Evolutionary conservation across 768 basidiomycete species (phyloP).

Genomic region (Kondoa subrosea): DNA sequence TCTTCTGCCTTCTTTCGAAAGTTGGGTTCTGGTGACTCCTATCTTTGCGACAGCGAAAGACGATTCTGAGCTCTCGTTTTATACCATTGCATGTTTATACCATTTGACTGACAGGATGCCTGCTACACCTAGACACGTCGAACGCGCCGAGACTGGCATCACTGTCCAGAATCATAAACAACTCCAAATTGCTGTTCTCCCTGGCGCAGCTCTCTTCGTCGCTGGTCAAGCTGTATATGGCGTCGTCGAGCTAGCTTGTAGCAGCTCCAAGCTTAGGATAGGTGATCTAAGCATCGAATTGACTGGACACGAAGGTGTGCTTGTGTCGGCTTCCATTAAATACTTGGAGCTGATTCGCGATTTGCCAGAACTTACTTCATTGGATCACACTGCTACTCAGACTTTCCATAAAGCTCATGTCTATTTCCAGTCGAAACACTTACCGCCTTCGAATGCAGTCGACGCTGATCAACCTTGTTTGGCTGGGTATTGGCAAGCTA

Average conservation of each 20-base stretch:
- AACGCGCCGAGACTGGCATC: background rate
- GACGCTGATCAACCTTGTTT: constrained; percentile 9
- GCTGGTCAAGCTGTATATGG: constrained; percentile 20
- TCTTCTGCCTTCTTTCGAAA: too few relatives aligned
- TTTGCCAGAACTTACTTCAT: constrained; percentile 23
- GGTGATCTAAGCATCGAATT: constrained; percentile 25
- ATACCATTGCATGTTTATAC: too few relatives aligned
- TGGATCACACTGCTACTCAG: constrained; percentile 23
- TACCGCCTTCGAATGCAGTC: constrained; percentile 26
- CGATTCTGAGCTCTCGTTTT: too few relatives aligned
- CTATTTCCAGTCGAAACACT: constrained; percentile 22
- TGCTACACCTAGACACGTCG: background rate
- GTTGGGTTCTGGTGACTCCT: too few relatives aligned
- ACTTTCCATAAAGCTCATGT: constrained; percentile 21
- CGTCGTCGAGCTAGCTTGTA: constrained; percentile 20
- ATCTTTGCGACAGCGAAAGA: too few relatives aligned
- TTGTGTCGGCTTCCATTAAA: background rate
- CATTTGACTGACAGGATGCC: background rate
- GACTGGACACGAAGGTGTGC: constrained; percentile 22
- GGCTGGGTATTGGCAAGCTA: constrained; percentile 20
- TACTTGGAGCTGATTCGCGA: background rate
- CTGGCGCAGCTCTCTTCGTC: constrained; percentile 14
- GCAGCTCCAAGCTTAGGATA: constrained; percentile 15
- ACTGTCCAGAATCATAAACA: constrained; percentile 11
- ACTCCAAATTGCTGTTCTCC: constrained; percentile 6